phyloP scores from a whole-genome alignment of 225 moss, liverwort and hornwort genomes.

The Pseudoscleropodium purum region DNA sequence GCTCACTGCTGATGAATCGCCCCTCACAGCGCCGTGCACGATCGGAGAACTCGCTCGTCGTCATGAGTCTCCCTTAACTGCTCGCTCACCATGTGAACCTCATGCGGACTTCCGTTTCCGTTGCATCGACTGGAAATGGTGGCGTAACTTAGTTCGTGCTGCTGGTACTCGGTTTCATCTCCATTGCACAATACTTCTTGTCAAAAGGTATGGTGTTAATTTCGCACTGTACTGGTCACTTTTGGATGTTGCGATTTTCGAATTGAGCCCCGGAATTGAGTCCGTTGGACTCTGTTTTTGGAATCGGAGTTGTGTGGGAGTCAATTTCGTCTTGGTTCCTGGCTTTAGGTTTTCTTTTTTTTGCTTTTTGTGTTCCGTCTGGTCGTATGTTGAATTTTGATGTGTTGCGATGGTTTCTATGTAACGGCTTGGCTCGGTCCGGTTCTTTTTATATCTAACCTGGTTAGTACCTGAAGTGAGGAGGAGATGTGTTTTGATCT shows the following conservation, averaged over 20 bases:
- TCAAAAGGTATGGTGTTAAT: background rate
- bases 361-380: background rate
- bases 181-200: background rate
- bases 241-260: background rate
- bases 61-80: background rate
- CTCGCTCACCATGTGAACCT: background rate
- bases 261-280: background rate
- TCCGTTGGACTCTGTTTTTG: background rate
- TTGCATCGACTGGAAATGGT: background rate
- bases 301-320: background rate
- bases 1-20: background rate
- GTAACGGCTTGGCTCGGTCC: background rate
- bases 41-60: background rate
- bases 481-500: background rate
- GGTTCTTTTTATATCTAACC: background rate
- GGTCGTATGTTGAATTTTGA: background rate
- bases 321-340: background rate
- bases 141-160: background rate
- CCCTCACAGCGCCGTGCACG: background rate
- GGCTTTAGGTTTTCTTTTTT: background rate
- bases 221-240: background rate
- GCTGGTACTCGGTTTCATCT: background rate
- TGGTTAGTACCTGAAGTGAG: background rate
- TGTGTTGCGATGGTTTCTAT: background rate
- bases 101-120: background rate